These are phyloP conservation scores for Geotrichum candidum DNA, from an alignment of 1,139 yeast genomes.

Conservation along the genomic window DNA sequence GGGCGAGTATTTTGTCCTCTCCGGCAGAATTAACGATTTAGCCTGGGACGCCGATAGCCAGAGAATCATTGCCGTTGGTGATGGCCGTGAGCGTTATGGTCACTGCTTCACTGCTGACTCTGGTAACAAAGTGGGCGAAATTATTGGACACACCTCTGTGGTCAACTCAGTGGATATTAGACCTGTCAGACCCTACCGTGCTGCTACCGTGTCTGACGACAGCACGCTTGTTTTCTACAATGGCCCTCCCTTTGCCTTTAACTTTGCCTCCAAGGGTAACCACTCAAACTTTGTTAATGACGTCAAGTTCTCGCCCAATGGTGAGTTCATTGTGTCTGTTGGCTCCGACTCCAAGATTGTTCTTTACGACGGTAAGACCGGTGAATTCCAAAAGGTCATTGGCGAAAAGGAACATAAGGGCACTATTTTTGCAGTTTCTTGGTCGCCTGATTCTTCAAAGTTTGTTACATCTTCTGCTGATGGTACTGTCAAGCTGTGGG, in stretches of 20 bases:
- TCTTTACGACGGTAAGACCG: slow-evolving; percentile 82
- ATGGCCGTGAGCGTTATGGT: slow-evolving; percentile 87
- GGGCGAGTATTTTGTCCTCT: slow-evolving; percentile 74
- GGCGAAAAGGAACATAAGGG: slow-evolving; percentile 56
- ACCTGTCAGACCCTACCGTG: slow-evolving; percentile 87
- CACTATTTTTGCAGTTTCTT: slow-evolving; percentile 71
- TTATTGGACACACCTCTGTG: slow-evolving; percentile 85
- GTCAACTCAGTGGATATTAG: slow-evolving; percentile 81
- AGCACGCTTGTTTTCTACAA: slow-evolving; percentile 74
- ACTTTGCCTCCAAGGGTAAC: slow-evolving; percentile 61
- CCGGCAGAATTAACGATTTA: slow-evolving; percentile 76
- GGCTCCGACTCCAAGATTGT: slow-evolving; percentile 80
- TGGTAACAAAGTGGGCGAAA: slow-evolving; percentile 93
- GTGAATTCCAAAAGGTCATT: slow-evolving; percentile 54
- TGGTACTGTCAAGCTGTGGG: slow-evolving; percentile 63
- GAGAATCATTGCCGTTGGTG: slow-evolving; percentile 89
- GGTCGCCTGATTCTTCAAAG: slow-evolving; percentile 50
- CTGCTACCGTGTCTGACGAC: slow-evolving; percentile 90
- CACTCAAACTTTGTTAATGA: slow-evolving; percentile 78
- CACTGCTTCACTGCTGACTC: slow-evolving; percentile 91
- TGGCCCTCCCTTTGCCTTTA: slow-evolving; percentile 92
- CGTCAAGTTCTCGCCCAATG: slow-evolving; percentile 74
- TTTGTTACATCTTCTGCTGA: slow-evolving; percentile 87
- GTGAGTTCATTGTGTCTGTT: slow-evolving; percentile 62
- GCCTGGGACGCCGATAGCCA: slow-evolving; percentile 91